Conservation (phyloP, 2,329 filamentous ascomycete species). For the Penicillium sp. region DNA sequence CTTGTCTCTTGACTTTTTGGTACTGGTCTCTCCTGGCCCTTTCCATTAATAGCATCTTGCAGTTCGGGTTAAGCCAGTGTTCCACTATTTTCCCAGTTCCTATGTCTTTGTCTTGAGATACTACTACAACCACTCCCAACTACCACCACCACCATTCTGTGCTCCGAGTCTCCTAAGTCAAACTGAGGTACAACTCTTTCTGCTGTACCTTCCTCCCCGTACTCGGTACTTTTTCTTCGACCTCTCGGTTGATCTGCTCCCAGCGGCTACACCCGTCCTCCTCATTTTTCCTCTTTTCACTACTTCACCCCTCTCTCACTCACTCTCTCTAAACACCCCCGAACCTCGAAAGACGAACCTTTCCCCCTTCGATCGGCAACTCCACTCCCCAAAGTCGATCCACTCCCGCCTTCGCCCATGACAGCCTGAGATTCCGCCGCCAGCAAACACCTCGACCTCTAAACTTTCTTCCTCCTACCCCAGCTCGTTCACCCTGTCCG, state of each 20-base stretch:
- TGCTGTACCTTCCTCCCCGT: neutral
- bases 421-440: slow-evolving; percentile 8
- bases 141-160: neutral
- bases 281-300: slow-evolving; percentile 11
- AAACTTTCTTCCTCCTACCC: slow-evolving; percentile 1
- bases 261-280: slow-evolving; percentile 25
- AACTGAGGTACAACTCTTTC: neutral
- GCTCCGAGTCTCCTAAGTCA: no score
- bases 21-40: neutral
- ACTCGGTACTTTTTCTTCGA: neutral
- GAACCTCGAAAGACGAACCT: neutral
- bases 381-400: slow-evolving; percentile 18
- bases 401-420: slow-evolving; percentile 23
- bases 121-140: neutral
- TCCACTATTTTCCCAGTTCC: neutral
- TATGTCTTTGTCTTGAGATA: neutral
- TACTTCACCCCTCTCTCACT: neutral
- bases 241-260: slow-evolving; percentile 7
- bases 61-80: neutral
- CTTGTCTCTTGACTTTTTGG: no score
- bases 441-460: neutral
- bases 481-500: neutral
- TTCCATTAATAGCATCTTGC: slow-evolving; percentile 17
- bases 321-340: neutral
- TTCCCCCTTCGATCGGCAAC: slow-evolving; percentile 17